These are phyloP conservation scores for Clonostachys chloroleuca DNA, from an alignment of 2,329 filamentous ascomycete species.

Conservation along the genomic window DNA sequence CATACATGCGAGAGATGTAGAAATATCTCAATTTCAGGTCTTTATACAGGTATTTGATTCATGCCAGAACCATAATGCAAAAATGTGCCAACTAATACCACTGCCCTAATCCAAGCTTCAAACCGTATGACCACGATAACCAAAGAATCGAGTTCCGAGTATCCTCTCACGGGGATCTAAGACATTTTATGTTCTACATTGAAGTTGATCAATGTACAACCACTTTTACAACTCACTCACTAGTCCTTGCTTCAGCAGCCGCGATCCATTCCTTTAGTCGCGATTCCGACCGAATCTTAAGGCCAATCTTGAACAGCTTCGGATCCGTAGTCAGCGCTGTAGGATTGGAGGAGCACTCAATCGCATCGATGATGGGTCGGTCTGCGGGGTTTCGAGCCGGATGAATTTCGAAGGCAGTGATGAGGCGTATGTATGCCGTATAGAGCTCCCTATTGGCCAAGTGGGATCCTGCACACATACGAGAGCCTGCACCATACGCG, in stretches of 20 bases:
- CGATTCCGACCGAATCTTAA: constrained; percentile 39
- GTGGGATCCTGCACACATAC: constrained; percentile 61
- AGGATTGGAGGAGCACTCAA: constrained; percentile 52
- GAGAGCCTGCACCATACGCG: constrained; percentile 56
- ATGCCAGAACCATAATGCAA: no score
- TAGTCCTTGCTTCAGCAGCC: constrained; percentile 33
- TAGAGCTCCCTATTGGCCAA: constrained; percentile 61
- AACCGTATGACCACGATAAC: no score
- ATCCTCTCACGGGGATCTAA: no score
- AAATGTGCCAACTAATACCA: no score
- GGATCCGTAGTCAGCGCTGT: constrained; percentile 58
- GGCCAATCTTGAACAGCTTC: constrained; percentile 57
- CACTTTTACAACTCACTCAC: not conserved
- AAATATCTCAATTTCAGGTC: no score
- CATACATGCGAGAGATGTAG: no score
- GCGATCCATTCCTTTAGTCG: constrained; percentile 46
- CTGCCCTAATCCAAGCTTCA: no score
- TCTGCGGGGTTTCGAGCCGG: constrained; percentile 38
- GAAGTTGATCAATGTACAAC: no score
- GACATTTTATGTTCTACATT: no score
- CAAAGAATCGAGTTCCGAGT: no score
- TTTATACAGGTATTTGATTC: no score
- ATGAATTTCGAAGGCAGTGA: constrained; percentile 52
- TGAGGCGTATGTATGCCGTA: constrained; percentile 53
- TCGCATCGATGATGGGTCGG: constrained; percentile 47